A percentile compares a stretch with the other conserved stretches of the same genome.
Evolutionary conservation across 2,329 filamentous ascomycete genomes (phyloP).

Genomic region (Colletotrichum aenigma): DNA sequence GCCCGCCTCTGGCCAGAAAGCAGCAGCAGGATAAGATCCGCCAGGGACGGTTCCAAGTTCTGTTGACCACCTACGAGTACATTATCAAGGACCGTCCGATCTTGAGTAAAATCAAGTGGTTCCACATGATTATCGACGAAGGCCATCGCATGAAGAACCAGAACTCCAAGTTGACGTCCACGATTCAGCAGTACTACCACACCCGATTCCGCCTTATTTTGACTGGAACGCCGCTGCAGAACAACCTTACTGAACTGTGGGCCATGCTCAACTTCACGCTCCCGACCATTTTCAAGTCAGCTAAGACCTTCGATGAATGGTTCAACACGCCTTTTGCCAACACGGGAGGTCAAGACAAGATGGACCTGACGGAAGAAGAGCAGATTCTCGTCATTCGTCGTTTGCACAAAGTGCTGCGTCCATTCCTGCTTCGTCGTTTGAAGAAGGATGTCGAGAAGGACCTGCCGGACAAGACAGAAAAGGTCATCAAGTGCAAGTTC

Average conservation of each 20-base stretch:
- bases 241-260: slow-evolving; percentile 96
- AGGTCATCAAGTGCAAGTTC: slow-evolving; percentile 99
- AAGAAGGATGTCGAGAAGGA: slow-evolving; percentile 99
- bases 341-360: slow-evolving; percentile 96
- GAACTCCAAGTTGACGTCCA: slow-evolving; percentile 93
- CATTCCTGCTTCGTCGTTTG: slow-evolving; percentile 95
- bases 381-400: slow-evolving; percentile 97
- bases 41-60: slow-evolving; percentile 92
- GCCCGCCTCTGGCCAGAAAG: slow-evolving; percentile 86
- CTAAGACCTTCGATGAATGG: slow-evolving; percentile 99
- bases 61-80: slow-evolving; percentile 98
- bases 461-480: slow-evolving; percentile 97
- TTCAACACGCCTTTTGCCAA: slow-evolving; percentile 99
- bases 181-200: slow-evolving; percentile 92
- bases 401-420: slow-evolving; percentile 95
- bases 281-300: slow-evolving; percentile 98
- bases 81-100: slow-evolving; percentile 98
- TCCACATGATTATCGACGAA: slow-evolving; percentile 99
- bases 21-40: slow-evolving; percentile 92
- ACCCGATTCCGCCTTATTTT: slow-evolving; percentile 96
- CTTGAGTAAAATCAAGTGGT: slow-evolving; percentile 98
- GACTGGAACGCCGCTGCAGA: slow-evolving; percentile 95
- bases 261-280: slow-evolving; percentile 98
- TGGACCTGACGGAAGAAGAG: slow-evolving; percentile 99
- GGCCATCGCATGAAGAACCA: slow-evolving; percentile 99